Evolutionary conservation across 139 green algal genomes (phyloP), one percentile per base, ranked within the genome.

Genomic region (Mesotaenium endlicherianum): DNA sequence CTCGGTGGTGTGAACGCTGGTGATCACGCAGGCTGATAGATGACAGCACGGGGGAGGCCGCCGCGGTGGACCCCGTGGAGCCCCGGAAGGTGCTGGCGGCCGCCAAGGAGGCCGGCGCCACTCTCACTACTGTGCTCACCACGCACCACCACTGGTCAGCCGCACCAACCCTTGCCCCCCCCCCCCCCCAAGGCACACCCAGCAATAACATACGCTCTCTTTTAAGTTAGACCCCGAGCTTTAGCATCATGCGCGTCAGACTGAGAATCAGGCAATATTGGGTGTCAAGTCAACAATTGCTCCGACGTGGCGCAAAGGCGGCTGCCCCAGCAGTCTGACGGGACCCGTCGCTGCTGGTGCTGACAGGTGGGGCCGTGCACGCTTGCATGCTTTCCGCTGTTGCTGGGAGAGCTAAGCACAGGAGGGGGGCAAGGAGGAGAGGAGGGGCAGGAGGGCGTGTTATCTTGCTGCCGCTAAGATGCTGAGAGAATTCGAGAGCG

Each of bases 81-180:
- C 78, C 82, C 1, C 6, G 20, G 43, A 81, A 81, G 47, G 82
- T 87, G 77, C 44, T 57, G 42, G 59, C 20, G 11, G 82, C 82
- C 16, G 82, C 82, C 0, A 39, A 40, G 26, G 16, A 68, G 20
- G 64, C 89, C 26, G 78, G 78, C n/a, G 44, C 58, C 41, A 85
- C 30, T 45, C 40, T 86, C 42, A 47, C 59, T 30, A 83, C 58
- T 20, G 78, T 87, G 16, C 80, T 87, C 44, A 87, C 82, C 77
- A 87, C 82, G 5, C 82, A 87, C 80, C 76, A 88, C 40, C 82
- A 87, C 78, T 64, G 58, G 80, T 86, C 5, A 34, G 77, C 57
- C 42, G 34, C 38, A 4, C 14, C 31, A 5, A n/a, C n/a, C 26
- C 14, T 5, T 8, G n/a, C 0, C 11, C 55, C 6, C 55, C 8